These are phyloP conservation scores for Selaginella tamariscina DNA, from an alignment of 75 land plant species.

Conservation along the genomic window DNA sequence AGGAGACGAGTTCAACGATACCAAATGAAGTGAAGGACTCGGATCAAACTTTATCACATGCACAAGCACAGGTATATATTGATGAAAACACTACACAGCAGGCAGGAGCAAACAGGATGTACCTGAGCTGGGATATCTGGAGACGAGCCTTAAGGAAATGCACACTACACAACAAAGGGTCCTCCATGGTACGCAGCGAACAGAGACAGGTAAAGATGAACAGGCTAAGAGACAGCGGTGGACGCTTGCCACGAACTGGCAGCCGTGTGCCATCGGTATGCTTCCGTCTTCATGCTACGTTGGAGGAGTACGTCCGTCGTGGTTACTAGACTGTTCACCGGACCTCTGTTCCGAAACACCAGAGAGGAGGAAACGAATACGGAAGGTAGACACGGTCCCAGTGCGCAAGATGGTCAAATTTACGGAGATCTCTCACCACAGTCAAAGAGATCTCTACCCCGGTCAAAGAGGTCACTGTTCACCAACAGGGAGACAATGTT, in stretches of 20 bases:
- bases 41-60: background rate
- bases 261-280: constrained; percentile 80
- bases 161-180: background rate
- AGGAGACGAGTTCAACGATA: no score
- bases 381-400: background rate
- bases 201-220: background rate
- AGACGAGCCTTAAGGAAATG: background rate
- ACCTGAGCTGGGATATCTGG: background rate
- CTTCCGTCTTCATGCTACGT: constrained; percentile 40
- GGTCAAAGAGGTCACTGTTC: no score
- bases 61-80: background rate
- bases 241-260: constrained; percentile 32
- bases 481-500: no score
- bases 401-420: background rate
- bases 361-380: background rate
- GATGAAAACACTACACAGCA: background rate
- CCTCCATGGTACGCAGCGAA: background rate
- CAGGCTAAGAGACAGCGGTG: background rate
- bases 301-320: constrained; percentile 33
- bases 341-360: background rate
- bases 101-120: background rate
- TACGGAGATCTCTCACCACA: no score
- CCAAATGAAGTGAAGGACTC: background rate
- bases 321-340: background rate
- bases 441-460: no score